These are phyloP conservation scores for Combretum micranthum DNA, from an alignment of 345 rosid genomes.

Conservation along the genomic window DNA sequence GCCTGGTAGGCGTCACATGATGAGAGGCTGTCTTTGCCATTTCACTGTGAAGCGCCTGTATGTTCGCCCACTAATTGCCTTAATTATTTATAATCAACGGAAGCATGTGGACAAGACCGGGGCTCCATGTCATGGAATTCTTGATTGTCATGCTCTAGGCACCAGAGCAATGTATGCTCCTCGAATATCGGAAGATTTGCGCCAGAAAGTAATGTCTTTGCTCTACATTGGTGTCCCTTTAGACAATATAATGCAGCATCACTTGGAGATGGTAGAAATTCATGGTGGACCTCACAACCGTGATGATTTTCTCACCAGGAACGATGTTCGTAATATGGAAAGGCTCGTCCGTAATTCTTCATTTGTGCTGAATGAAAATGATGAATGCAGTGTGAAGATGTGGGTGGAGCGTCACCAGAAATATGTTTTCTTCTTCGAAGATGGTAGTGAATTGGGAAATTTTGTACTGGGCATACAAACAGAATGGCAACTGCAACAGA, in stretches of 20 bases:
- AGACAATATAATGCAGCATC: conserved; percentile 43
- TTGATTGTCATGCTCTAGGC: conserved; percentile 43
- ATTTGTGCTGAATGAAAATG: conserved; percentile 33
- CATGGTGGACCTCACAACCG: conserved; percentile 55
- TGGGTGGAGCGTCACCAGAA: conserved; percentile 49
- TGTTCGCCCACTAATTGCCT: conserved; percentile 33
- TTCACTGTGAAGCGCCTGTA: conserved; percentile 49
- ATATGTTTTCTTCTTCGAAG: conserved; percentile 43
- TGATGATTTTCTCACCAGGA: conserved; percentile 48
- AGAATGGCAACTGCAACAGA: conserved; percentile 57
- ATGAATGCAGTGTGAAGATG: conserved; percentile 31
- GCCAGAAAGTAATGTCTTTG: conserved; percentile 47
- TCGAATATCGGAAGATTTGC: conserved; percentile 48
- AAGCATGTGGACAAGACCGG: conserved; percentile 44
- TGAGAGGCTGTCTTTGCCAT: conserved; percentile 60
- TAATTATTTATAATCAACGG: conserved; percentile 46
- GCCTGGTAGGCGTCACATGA: conserved; percentile 50
- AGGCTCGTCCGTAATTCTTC: conserved; percentile 36
- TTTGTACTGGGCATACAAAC: conserved; percentile 48
- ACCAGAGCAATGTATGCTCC: conserved; percentile 62
- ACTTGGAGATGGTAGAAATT: conserved; percentile 34
- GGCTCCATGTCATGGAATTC: conserved; percentile 47
- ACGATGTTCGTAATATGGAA: conserved; percentile 52
- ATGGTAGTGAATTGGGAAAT: conserved; percentile 22
- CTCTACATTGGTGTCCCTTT: conserved; percentile 42